Evolutionary conservation across 164 flowering plant genomes (phyloP).

Genomic region (Litsea cubeba): DNA sequence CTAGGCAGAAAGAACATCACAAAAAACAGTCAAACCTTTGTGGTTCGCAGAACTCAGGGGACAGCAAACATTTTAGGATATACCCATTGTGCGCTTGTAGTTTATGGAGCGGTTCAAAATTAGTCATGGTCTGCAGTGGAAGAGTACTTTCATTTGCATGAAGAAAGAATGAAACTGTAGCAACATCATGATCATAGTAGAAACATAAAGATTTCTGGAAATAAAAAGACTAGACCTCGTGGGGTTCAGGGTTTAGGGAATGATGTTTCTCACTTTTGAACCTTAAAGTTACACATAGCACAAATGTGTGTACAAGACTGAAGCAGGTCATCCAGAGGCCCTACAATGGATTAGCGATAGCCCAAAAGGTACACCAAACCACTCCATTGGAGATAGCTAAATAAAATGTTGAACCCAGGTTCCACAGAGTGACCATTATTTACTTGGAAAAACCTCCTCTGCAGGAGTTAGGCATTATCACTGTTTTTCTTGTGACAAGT

Average conservation of each 20-base stretch:
- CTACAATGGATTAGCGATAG: not conserved
- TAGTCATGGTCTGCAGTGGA: slow-evolving; percentile 78
- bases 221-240: no score
- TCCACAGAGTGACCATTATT: not conserved
- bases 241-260: no score
- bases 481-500: not conserved
- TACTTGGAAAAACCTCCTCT: not conserved
- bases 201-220: not conserved
- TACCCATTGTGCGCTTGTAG: slow-evolving; percentile 86
- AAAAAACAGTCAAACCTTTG: slow-evolving; percentile 38
- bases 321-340: not conserved
- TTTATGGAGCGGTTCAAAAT: slow-evolving; percentile 95
- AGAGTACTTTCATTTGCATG: not conserved
- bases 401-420: not conserved
- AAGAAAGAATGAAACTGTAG: slow-evolving; percentile 1
- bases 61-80: slow-evolving; percentile 83
- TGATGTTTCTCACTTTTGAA: no score
- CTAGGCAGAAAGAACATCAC: not conserved
- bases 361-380: not conserved
- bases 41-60: slow-evolving; percentile 89
- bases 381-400: not conserved
- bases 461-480: not conserved
- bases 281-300: no score
- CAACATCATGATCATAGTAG: slow-evolving; percentile 4
- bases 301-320: no score